Evolutionary conservation across 208 protist species (phyloP), one percentile per base, ranked within the genome.

Genomic region (Crithidia fasciculata): DNA sequence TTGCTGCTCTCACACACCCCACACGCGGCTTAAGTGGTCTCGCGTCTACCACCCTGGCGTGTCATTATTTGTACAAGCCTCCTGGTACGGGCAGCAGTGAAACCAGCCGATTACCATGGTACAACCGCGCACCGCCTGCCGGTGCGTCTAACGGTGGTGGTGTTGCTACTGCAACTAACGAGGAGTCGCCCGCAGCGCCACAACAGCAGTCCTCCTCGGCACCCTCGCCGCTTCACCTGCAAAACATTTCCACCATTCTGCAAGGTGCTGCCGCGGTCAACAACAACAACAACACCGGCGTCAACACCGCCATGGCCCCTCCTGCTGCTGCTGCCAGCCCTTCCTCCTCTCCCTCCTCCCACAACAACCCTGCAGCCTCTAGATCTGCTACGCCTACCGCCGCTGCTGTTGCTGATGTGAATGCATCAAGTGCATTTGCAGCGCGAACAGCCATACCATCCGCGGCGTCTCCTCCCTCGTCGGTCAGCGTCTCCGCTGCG

Each of bases 101-200:
- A 18, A 74, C 74, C 0, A 82, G 70, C 16, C 66, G 74, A 13
- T 53, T 95, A 37, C 87, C 90, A 5, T 95, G 90, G 87, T 81
- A 92, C 65, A 73, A 78, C 57, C 65, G 41, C 55, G 28, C 41
- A 41, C 37, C 61, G 37, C 10, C 53, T 37, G 41, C 49, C 40
- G 8, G 37, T 19, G 2, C 16, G 16, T 37, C 36, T 28, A 47
- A 54, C 63, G 8, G 36, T 47, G 61, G 47, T 28, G 37, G 37
- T 15, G 28, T 53, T 13, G 47, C 68, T 15, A 13, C 12, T 4
- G 64, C 52, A 7, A 28, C 28, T 28, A 28, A 28, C 28, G 28
- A 28, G 28, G 28, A 28, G 28, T 28, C 28, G 28, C 28, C 28
- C 28, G 28, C 28, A 28, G 28, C 28, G 28, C 28, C 28, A 28